Conservation (phyloP, 345 rosid genomes). For the Murraya paniculata region DNA sequence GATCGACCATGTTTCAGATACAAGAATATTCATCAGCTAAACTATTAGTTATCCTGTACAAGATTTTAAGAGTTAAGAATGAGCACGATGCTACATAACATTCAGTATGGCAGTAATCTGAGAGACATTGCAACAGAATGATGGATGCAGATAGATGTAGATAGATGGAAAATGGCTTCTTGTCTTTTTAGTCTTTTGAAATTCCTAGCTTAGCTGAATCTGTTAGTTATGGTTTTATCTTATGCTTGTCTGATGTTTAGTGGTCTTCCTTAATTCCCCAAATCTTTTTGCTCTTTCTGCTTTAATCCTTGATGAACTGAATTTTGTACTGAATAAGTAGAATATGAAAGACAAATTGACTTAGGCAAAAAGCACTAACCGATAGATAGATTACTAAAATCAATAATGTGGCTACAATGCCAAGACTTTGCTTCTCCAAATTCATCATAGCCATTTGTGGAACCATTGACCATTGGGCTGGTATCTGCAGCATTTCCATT, state of each 20-base stretch:
- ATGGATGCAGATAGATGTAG: not conserved
- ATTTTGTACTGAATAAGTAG: not conserved
- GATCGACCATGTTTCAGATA: not conserved
- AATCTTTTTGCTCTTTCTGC: not conserved
- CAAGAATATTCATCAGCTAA: not conserved
- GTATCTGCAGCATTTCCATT: slow-evolving; percentile 18
- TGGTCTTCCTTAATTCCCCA: not conserved
- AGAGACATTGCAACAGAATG: not conserved
- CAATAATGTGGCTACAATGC: slow-evolving; percentile 71
- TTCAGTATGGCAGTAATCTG: not conserved
- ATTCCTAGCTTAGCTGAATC: not conserved
- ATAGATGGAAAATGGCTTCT: not conserved
- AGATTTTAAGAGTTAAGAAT: not conserved
- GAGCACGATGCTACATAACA: not conserved
- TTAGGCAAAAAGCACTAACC: slow-evolving; percentile 42
- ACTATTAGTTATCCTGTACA: not conserved
- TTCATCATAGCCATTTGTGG: slow-evolving; percentile 28
- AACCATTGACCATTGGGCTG: slow-evolving; percentile 12
- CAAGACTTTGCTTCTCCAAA: slow-evolving; percentile 44
- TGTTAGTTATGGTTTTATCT: not conserved
- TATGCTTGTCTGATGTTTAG: not conserved
- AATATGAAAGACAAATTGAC: not conserved
- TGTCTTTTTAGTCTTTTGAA: not conserved
- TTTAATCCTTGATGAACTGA: not conserved
- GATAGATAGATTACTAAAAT: slow-evolving; percentile 72